A percentile compares a stretch with the other conserved stretches of the same genome.
Evolutionary conservation across 306 rosid species (phyloP).

Genomic region (Datisca glomerata): DNA sequence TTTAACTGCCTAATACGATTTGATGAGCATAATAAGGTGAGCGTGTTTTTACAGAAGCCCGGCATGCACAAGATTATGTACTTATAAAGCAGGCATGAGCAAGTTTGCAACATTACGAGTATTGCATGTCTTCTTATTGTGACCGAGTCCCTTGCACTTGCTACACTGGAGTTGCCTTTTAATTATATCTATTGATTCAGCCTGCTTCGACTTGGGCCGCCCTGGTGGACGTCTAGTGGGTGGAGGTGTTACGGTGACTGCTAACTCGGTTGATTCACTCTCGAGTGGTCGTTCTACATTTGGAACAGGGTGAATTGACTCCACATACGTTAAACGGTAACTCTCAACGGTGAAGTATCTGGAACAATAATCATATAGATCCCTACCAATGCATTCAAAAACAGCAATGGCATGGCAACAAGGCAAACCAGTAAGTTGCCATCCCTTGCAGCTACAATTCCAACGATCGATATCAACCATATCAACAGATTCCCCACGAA

Average conservation of each 20-base stretch:
- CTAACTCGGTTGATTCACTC: conserved; percentile 22
- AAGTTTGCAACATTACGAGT: too few species aligned
- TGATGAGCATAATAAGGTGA: too few species aligned
- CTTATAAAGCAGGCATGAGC: too few species aligned
- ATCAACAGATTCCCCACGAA: conserved; percentile 71
- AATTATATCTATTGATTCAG: conserved; percentile 52
- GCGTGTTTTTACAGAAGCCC: too few species aligned
- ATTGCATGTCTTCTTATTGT: conserved; percentile 86
- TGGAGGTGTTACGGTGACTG: conserved; percentile 71
- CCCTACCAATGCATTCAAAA: conserved; percentile 46
- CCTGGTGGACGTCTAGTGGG: conserved; percentile 94
- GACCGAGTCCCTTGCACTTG: conserved; percentile 96
- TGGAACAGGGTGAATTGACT: conserved; percentile 72
- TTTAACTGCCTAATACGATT: too few species aligned
- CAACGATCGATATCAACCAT: conserved; percentile 66
- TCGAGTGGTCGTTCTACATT: conserved; percentile 50
- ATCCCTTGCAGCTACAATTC: conserved; percentile 85
- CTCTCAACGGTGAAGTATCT: conserved; percentile 65
- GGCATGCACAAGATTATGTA: too few species aligned
- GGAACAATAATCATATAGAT: conserved; percentile 73
- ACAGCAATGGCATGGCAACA: conserved; percentile 92
- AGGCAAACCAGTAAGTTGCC: conserved; percentile 86
- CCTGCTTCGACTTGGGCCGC: conserved; percentile 74
- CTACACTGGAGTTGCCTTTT: conserved; percentile 95
- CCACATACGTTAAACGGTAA: conserved; percentile 52